A percentile compares a stretch with the other conserved stretches of the same genome.
These are phyloP conservation scores for Kregervanrija pseudodelftensis DNA, from an alignment of 805 yeast species.

Conservation along the genomic window DNA sequence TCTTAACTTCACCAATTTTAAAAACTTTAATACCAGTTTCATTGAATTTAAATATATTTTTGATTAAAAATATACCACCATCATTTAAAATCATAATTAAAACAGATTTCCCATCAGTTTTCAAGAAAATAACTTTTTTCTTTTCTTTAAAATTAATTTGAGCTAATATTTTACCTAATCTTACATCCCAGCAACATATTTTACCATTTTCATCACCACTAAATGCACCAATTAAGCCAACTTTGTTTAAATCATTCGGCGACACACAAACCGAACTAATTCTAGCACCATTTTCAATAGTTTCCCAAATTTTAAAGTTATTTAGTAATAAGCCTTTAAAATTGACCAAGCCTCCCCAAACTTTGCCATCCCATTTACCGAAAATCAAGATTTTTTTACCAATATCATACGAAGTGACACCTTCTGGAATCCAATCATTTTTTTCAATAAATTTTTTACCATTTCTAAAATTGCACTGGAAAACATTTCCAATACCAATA, in stretches of 20 bases:
- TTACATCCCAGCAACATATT: slow-evolving; percentile 28
- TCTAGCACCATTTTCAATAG: background rate
- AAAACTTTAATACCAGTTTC: slow-evolving; percentile 5
- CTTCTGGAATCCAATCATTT: slow-evolving; percentile 24
- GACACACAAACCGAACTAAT: slow-evolving; percentile 7
- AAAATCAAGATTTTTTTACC: slow-evolving; percentile 21
- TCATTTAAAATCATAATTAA: slow-evolving; percentile 16
- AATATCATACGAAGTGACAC: slow-evolving; percentile 24
- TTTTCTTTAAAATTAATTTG: background rate
- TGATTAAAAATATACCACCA: slow-evolving; percentile 21
- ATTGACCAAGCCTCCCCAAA: slow-evolving; percentile 21
- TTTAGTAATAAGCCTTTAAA: slow-evolving; percentile 11
- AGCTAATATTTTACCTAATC: slow-evolving; percentile 9
- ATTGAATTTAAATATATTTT: slow-evolving; percentile 12
- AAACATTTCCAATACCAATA: slow-evolving; percentile 1
- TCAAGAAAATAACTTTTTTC: slow-evolving; percentile 15
- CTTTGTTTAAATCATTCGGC: slow-evolving; percentile 19
- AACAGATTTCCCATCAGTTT: slow-evolving; percentile 24
- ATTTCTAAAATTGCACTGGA: slow-evolving; percentile 7
- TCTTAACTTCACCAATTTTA: slow-evolving; percentile 5
- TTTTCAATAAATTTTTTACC: slow-evolving; percentile 7
- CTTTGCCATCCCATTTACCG: slow-evolving; percentile 30
- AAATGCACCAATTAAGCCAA: slow-evolving; percentile 23
- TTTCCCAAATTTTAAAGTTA: slow-evolving; percentile 7
- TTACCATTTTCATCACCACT: slow-evolving; percentile 26